phyloP scores from a whole-genome alignment of 2,329 filamentous ascomycete species.

The Colletotrichum somersetense region DNA sequence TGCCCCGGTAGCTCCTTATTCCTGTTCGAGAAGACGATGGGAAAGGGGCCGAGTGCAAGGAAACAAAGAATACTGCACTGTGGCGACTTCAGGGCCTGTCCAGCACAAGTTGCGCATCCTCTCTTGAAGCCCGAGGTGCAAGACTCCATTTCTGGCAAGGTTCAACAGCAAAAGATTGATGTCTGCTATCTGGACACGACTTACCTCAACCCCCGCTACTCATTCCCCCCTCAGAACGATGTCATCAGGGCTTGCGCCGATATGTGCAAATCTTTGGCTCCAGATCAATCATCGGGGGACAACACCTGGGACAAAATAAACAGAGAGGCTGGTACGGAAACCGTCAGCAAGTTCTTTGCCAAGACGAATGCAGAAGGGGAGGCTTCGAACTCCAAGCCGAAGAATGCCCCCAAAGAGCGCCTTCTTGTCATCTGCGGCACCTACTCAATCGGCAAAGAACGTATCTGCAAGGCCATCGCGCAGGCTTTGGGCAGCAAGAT shows the following conservation, averaged over 20 bases:
- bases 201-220: constrained; percentile 94
- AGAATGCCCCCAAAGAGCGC: constrained; percentile 61
- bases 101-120: constrained; percentile 85
- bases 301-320: constrained; percentile 61
- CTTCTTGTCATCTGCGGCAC: constrained; percentile 94
- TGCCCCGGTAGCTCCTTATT: constrained; percentile 96
- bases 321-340: constrained; percentile 56
- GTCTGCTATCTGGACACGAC: constrained; percentile 98
- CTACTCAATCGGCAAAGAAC: constrained; percentile 98
- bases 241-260: constrained; percentile 91
- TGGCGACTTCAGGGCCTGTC: constrained; percentile 93
- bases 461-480: constrained; percentile 93
- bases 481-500: constrained; percentile 89
- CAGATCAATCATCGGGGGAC: constrained; percentile 67
- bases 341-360: constrained; percentile 67
- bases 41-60: constrained; percentile 69
- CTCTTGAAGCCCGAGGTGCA: constrained; percentile 80
- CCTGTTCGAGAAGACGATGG: constrained; percentile 84
- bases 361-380: constrained; percentile 51
- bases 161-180: constrained; percentile 87
- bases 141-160: constrained; percentile 78
- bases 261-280: constrained; percentile 83
- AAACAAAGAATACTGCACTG: constrained; percentile 90
- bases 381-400: constrained; percentile 47
- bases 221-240: constrained; percentile 89